phyloP scores from a whole-genome alignment of 2,329 filamentous ascomycete species.

The Neopestalotiopsis sp. region DNA sequence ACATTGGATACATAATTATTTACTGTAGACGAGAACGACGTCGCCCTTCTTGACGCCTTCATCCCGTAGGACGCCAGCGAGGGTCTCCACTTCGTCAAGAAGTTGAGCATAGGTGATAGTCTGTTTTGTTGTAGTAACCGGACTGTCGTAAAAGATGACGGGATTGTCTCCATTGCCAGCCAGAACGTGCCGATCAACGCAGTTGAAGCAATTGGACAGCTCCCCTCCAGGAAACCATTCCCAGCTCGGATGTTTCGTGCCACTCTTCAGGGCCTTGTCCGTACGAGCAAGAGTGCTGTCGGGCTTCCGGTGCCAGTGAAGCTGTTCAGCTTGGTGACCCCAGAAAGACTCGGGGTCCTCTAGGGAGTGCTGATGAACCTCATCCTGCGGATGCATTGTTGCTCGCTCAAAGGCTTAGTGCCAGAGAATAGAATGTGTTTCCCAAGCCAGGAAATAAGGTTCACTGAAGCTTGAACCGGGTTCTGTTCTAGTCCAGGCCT shows the following conservation, averaged over 20 bases:
- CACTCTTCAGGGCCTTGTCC: slow-evolving; percentile 67
- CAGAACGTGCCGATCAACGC: slow-evolving; percentile 85
- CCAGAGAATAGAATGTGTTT: background rate
- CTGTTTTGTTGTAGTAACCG: slow-evolving; percentile 76
- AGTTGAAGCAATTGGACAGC: slow-evolving; percentile 92
- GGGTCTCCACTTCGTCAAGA: slow-evolving; percentile 77
- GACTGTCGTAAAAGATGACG: slow-evolving; percentile 87
- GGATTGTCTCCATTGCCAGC: slow-evolving; percentile 74
- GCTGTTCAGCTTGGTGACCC: slow-evolving; percentile 72
- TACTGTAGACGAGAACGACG: slow-evolving; percentile 89
- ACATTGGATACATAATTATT: slow-evolving; percentile 30
- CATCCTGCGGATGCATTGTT: slow-evolving; percentile 53
- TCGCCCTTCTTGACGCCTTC: slow-evolving; percentile 84
- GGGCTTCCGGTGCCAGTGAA: slow-evolving; percentile 83
- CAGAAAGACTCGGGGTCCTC: slow-evolving; percentile 76
- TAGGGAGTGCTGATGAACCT: slow-evolving; percentile 62
- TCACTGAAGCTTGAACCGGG: background rate
- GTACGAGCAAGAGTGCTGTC: slow-evolving; percentile 62
- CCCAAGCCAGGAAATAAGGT: background rate
- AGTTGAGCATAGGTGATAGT: slow-evolving; percentile 77
- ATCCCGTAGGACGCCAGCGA: slow-evolving; percentile 82
- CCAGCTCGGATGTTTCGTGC: slow-evolving; percentile 76
- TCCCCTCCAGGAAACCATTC: slow-evolving; percentile 89
- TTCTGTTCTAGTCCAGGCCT: too few species aligned
- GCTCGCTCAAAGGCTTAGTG: background rate